Base-by-base conservation (phyloP, 306 rosid genomes). In the Oemleria cerasiformis region DNA sequence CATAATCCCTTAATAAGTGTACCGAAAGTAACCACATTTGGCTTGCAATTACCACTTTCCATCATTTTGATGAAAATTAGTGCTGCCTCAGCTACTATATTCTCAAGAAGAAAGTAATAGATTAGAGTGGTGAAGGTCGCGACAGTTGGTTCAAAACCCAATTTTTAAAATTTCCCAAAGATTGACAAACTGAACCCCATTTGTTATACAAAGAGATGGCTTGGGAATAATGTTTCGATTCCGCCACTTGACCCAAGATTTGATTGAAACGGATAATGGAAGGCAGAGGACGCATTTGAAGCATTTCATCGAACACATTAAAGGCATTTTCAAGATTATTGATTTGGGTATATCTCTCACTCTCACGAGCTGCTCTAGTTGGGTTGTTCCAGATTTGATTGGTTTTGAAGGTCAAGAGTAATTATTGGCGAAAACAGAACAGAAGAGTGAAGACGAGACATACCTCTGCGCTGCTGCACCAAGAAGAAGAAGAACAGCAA, bases 291-390 rank as follows among this genome's bases (percentile, higher is more conserved):
- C 54, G 38, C 19, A 53, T 17, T 0, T 48, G 30, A 68, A 80
- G 65, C 84, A 85, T 77, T 58, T 41, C 17, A 70, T 65, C 61
- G 47, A 82, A 80, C 57, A 77, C n/a, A n/a, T 64, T n/a, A 16
- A 75, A 20, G 10, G 82, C 79, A 34, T 75, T 30, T n/a, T 67
- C 64, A 48, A 74, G 38, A 38, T 49, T 60, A 34, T 4, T 63
- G 54, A 56, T 25, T 25, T 25, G 30, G 30, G 30, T 25, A 25
- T 25, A 25, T 25, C 30, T 25, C 30, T 25, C 30, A 25, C 7
- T 41, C 21, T 15, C 20, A 21, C 5, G 8, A 20, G 14, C 20
- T 17, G 23, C 5, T 9, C 5, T 7, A 19, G 23, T 3, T 4
- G 36, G 36, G 21, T 14, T 0, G 11, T 43, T 25, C 20, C 13